A percentile compares a stretch with the other conserved stretches of the same genome.
Evolutionary conservation across 1,139 yeast genomes (phyloP).

Genomic region (Suhomyces maxii): DNA sequence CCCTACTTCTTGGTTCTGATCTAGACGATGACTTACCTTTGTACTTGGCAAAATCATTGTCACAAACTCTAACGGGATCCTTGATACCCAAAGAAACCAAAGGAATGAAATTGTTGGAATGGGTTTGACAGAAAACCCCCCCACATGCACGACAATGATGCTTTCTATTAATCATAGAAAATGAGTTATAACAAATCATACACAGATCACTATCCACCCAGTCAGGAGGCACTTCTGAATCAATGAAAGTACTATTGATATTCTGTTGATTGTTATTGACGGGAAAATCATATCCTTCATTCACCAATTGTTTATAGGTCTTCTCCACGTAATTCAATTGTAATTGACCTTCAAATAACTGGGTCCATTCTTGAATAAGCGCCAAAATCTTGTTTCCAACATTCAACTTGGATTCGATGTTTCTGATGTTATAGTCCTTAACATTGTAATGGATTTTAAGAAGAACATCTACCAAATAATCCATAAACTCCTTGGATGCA

Average conservation of each 20-base stretch:
- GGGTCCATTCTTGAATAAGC: conserved; percentile 74
- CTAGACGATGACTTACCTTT: conserved; percentile 24
- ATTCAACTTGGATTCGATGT: conserved; percentile 48
- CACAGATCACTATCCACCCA: conserved; percentile 97
- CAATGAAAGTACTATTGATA: conserved; percentile 59
- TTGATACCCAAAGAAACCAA: conserved; percentile 83
- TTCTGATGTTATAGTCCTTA: conserved; percentile 27
- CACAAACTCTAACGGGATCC: conserved; percentile 92
- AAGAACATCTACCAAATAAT: conserved; percentile 54
- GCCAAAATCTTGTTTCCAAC: conserved; percentile 64
- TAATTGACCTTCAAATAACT: conserved; percentile 67
- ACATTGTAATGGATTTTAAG: conserved; percentile 40
- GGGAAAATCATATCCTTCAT: conserved; percentile 73
- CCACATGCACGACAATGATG: conserved; percentile 98
- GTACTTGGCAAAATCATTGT: conserved; percentile 71
- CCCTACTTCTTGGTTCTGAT: background rate
- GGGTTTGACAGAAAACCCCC: conserved; percentile 85
- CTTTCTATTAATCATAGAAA: conserved; percentile 81
- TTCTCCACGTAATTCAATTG: conserved; percentile 67
- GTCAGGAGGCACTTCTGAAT: conserved; percentile 93
- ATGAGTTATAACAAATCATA: conserved; percentile 85
- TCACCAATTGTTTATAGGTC: conserved; percentile 57
- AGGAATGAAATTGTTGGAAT: conserved; percentile 69
- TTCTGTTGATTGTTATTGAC: conserved; percentile 19
- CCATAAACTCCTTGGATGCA: conserved; percentile 85